Percentiles rank a stretch among this genome's conserved stretches.
Conservation (phyloP, 306 rosid species). For the Morella rubra region DNA sequence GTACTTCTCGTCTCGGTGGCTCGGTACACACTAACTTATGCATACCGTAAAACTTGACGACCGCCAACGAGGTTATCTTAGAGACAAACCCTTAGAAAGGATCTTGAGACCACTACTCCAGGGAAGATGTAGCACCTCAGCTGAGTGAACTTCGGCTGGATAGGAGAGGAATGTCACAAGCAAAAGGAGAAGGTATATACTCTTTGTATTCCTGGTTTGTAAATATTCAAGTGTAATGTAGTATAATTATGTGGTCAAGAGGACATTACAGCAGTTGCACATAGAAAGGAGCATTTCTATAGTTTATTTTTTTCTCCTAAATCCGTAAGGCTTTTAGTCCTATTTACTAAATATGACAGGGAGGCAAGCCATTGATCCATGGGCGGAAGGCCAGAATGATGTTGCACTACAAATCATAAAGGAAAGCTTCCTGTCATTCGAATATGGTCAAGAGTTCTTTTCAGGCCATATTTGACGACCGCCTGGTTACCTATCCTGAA, state of each 20-base stretch:
- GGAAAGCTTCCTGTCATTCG: conserved; percentile 82
- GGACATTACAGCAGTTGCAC: conserved; percentile 19
- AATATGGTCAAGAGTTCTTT: conserved; percentile 88
- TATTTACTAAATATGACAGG: conserved; percentile 30
- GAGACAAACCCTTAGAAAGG: background rate
- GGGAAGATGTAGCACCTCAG: background rate
- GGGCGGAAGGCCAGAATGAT: background rate
- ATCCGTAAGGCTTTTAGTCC: conserved; percentile 38
- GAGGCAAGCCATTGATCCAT: conserved; percentile 12
- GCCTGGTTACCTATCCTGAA: conserved; percentile 79
- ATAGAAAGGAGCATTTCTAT: conserved; percentile 21
- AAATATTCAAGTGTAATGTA: conserved; percentile 11
- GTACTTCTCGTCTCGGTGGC: background rate
- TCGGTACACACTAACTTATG: background rate
- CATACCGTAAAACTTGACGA: background rate
- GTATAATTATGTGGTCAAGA: conserved; percentile 13
- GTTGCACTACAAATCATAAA: conserved; percentile 29
- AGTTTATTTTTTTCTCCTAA: conserved; percentile 30
- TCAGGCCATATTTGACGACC: conserved; percentile 71
- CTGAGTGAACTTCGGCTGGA: background rate
- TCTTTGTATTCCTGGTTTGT: background rate
- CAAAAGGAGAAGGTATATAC: background rate
- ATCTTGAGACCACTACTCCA: no score
- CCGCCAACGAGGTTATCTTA: background rate
- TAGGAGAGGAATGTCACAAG: background rate